Evolutionary conservation across 208 protist genomes (phyloP), one percentile per base, ranked within the genome.

Genomic region (Trypanosoma caninum): DNA sequence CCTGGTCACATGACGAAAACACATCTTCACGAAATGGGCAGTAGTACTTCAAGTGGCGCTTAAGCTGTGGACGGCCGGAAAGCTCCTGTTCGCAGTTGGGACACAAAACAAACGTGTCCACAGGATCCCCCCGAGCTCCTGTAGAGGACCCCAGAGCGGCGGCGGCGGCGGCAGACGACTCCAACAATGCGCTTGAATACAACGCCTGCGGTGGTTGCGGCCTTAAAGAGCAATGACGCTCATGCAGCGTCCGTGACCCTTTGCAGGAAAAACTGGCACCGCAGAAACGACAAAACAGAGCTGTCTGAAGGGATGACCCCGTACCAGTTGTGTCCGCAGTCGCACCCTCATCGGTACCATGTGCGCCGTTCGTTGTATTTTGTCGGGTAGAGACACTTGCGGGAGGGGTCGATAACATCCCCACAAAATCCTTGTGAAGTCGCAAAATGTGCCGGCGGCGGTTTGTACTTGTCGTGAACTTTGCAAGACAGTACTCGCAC

Each of bases 11-110:
- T 69, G 2, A 28, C 1, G 69, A 59, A 45, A 79, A 86, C n/a
- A 76, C 75, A 58, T 87, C 74, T 11, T 91, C 79, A 18, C 87
- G 73, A 52, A 94, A 94, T 16, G 87, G 87, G 37, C 87, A 94
- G 66, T 80, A 87, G 63, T 85, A 89, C 18, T 58, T 57, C 58
- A 70, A 50, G 48, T 94, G 87, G 0, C 87, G 87, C 10, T 56
- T 73, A 22, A 94, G 71, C 41, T 85, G 83, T 14, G 70, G 25
- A n/a, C 59, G 61, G 40, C 67, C 83, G 50, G 72, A 67, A 23
- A 91, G 61, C 60, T 91, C 82, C 52, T 87, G 58, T 59, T 88
- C 87, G 44, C 87, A 94, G 47, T 87, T 76, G 14, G 74, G 68
- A 50, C 87, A 94, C 10, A 64, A 23, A 41, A 69, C 61, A 18